Percentiles rank a stretch among this genome's conserved stretches.
Evolutionary conservation across 495 filamentous ascomycete species (phyloP).

Genomic region (Acidiella bohemica): DNA sequence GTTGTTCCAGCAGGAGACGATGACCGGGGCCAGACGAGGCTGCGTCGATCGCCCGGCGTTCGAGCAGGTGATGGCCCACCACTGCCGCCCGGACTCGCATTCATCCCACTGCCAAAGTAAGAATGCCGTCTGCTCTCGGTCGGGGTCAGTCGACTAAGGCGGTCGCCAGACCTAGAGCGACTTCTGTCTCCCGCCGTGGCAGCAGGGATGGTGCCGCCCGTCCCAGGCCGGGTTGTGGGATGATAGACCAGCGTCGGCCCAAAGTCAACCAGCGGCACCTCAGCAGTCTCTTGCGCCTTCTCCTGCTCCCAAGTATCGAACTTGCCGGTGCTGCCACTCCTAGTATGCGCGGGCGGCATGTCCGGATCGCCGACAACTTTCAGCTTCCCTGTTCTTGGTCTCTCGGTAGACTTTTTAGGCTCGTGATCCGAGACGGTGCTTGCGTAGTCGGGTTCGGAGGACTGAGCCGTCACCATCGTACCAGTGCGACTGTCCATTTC

Average conservation of each 20-base stretch:
- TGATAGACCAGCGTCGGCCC: conserved; percentile 63
- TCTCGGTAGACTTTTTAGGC: conserved; percentile 31
- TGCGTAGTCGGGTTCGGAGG: conserved; percentile 32
- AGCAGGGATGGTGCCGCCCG: conserved; percentile 33
- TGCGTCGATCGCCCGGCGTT: conserved; percentile 12
- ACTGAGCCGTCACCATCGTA: conserved; percentile 8
- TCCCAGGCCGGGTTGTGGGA: conserved; percentile 28
- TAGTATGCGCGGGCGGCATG: conserved; percentile 11
- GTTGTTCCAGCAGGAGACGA: conserved; percentile 12
- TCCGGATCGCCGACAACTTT: conserved; percentile 61
- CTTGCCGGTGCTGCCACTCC: conserved; percentile 1
- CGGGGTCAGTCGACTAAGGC: conserved; percentile 11
- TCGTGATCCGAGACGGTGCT: conserved; percentile 22
- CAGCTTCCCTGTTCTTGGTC: conserved; percentile 67
- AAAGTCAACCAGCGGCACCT: conserved; percentile 73
- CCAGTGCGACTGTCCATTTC: conserved; percentile 2
- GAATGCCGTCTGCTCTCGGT: conserved; percentile 14
- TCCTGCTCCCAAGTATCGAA: conserved; percentile 13
- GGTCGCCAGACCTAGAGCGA: conserved; percentile 15
- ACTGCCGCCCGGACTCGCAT: conserved; percentile 8
- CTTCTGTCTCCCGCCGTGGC: conserved; percentile 21
- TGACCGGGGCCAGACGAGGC: conserved; percentile 61
- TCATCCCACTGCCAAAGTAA: conserved; percentile 16
- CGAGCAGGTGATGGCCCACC: not conserved
- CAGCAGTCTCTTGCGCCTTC: conserved; percentile 20